Evolutionary conservation across 768 basidiomycete genomes (phyloP).

Genomic region (Erythrobasidium yunnanense): DNA sequence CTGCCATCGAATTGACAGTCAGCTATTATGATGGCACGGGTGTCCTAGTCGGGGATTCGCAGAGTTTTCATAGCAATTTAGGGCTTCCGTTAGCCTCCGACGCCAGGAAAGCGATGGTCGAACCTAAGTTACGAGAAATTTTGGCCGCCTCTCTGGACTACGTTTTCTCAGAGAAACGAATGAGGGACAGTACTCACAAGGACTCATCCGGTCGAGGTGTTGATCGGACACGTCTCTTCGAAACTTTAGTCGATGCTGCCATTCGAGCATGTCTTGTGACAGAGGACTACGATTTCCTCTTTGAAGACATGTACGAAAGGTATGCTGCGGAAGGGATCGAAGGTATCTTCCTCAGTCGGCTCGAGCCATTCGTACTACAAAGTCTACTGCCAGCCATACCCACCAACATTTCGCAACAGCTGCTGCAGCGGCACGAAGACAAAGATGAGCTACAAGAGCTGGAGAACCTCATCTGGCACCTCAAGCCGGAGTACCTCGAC

Average conservation of each 20-base stretch:
- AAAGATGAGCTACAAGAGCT: constrained; percentile 60
- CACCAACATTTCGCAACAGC: constrained; percentile 72
- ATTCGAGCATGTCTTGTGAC: constrained; percentile 70
- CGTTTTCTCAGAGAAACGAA: constrained; percentile 87
- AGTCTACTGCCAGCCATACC: constrained; percentile 64
- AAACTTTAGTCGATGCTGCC: constrained; percentile 67
- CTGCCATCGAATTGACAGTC: constrained; percentile 73
- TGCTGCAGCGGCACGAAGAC: constrained; percentile 67
- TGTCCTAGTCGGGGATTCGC: constrained; percentile 13
- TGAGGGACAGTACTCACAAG: constrained; percentile 75
- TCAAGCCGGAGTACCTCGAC: constrained; percentile 79
- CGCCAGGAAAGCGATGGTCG: constrained; percentile 57
- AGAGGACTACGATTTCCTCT: constrained; percentile 71
- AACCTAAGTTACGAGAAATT: constrained; percentile 63
- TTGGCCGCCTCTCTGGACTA: constrained; percentile 79
- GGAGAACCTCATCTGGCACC: constrained; percentile 89
- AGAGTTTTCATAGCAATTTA: constrained; percentile 55
- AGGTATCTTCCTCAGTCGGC: constrained; percentile 65
- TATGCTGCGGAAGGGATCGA: constrained; percentile 76
- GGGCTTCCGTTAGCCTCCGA: constrained; percentile 61
- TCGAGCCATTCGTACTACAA: constrained; percentile 71
- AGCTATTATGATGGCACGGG: constrained; percentile 62
- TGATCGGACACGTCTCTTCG: constrained; percentile 79
- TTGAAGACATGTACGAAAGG: constrained; percentile 82
- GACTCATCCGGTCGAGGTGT: constrained; percentile 69